Evolutionary conservation across 768 basidiomycete genomes (phyloP).

Genomic region (Lactarius vividus): DNA sequence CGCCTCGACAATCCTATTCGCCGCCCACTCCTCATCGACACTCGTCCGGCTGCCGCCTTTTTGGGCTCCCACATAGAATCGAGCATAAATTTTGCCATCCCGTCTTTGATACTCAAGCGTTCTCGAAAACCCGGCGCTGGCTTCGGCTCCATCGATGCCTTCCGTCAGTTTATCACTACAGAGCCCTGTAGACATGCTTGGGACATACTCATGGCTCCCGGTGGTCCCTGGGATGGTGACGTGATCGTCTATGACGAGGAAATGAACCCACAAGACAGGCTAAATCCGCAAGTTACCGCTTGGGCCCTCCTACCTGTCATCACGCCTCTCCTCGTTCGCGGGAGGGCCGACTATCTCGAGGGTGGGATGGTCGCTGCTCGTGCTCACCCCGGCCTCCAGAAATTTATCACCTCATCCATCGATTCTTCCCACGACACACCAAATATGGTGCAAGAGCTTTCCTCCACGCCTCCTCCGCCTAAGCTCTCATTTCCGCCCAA

Average conservation of each 20-base stretch:
- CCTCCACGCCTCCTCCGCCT: slow-evolving; percentile 15
- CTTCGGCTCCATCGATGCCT: slow-evolving; percentile 60
- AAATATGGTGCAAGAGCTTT: slow-evolving; percentile 24
- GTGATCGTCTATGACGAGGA: slow-evolving; percentile 76
- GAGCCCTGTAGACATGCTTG: slow-evolving; percentile 68
- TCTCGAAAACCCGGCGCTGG: slow-evolving; percentile 68
- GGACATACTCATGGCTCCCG: slow-evolving; percentile 56
- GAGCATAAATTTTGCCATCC: slow-evolving; percentile 84
- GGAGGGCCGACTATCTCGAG: slow-evolving; percentile 63
- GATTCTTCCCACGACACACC: slow-evolving; percentile 32
- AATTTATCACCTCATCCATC: slow-evolving; percentile 43
- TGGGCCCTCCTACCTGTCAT: slow-evolving; percentile 72
- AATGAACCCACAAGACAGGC: slow-evolving; percentile 65
- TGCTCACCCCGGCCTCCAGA: slow-evolving; percentile 53
- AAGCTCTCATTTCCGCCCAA: slow-evolving; percentile 27
- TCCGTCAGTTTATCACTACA: slow-evolving; percentile 81
- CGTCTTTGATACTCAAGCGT: slow-evolving; percentile 87
- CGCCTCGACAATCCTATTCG: slow-evolving; percentile 43
- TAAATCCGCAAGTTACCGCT: slow-evolving; percentile 52
- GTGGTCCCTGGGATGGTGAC: slow-evolving; percentile 66
- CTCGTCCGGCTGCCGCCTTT: slow-evolving; percentile 67
- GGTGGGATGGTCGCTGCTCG: slow-evolving; percentile 68
- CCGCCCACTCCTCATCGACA: slow-evolving; percentile 80
- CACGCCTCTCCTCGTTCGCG: slow-evolving; percentile 52
- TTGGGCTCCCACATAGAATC: slow-evolving; percentile 60